A percentile compares a stretch with the other conserved stretches of the same genome.
phyloP scores from a whole-genome alignment of 2,329 filamentous ascomycete genomes.

The Pseudogymnoascus sp. region DNA sequence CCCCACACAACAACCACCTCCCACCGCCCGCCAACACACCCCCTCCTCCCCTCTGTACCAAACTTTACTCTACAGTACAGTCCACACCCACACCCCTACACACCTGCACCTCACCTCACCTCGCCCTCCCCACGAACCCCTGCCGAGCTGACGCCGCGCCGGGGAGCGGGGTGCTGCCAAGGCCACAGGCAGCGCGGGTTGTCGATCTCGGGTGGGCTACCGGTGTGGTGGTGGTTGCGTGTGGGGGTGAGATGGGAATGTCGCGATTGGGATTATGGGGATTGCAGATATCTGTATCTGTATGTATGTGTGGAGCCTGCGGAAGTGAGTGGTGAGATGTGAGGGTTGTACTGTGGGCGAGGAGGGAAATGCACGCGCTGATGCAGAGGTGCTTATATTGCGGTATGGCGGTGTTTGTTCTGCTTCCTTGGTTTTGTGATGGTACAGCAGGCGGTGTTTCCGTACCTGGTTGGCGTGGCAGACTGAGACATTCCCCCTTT shows the following conservation, averaged over 20 bases:
- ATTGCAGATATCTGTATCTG: background rate
- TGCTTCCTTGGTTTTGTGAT: background rate
- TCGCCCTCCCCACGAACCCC: background rate
- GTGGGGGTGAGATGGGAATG: background rate
- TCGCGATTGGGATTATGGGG: background rate
- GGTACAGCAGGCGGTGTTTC: background rate
- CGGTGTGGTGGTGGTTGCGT: background rate
- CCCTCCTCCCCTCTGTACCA: background rate
- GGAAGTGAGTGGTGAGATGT: no score
- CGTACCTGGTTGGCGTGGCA: background rate
- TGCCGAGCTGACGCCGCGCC: conserved; percentile 4
- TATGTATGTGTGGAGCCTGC: no score
- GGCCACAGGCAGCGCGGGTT: background rate
- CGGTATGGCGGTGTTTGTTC: background rate
- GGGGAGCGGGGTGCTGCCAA: background rate
- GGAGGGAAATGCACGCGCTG: no score
- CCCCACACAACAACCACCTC: background rate
- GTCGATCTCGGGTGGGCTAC: conserved; percentile 2
- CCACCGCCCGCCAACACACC: background rate
- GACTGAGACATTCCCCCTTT: background rate
- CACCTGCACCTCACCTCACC: background rate
- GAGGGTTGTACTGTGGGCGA: no score
- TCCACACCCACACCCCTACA: background rate
- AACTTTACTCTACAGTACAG: background rate
- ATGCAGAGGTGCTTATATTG: no score